A percentile compares a stretch with the other conserved stretches of the same genome.
These are phyloP conservation scores for Aspergillus quadrilineatus DNA, from an alignment of 2,329 filamentous ascomycete genomes.

Conservation along the genomic window DNA sequence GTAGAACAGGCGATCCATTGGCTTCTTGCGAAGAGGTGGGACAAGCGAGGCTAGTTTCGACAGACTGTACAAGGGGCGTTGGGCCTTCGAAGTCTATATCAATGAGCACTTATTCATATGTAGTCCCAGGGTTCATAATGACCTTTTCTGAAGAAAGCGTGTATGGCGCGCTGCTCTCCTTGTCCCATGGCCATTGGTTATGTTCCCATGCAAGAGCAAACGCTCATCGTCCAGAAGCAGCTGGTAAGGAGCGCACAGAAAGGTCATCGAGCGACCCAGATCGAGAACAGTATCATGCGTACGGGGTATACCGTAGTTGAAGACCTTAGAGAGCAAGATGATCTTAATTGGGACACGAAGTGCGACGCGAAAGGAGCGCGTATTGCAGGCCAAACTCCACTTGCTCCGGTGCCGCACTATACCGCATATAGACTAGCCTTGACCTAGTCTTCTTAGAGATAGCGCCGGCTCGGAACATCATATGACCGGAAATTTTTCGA, in stretches of 20 bases:
- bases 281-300: background rate
- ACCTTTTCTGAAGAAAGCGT: slow-evolving; percentile 46
- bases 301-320: background rate
- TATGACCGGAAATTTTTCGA: slow-evolving; percentile 41
- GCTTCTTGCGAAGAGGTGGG: background rate
- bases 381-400: slow-evolving; percentile 15
- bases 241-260: background rate
- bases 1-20: slow-evolving; percentile 4
- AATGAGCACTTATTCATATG: slow-evolving; percentile 13
- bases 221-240: slow-evolving; percentile 22
- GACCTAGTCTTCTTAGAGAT: background rate
- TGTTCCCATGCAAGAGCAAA: slow-evolving; percentile 27
- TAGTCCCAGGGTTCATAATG: slow-evolving; percentile 9
- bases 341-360: slow-evolving; percentile 15
- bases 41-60: slow-evolving; percentile 8
- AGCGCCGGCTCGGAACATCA: slow-evolving; percentile 25
- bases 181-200: slow-evolving; percentile 40
- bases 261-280: background rate
- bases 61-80: background rate
- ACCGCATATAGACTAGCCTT: background rate
- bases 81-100: slow-evolving; percentile 21
- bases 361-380: slow-evolving; percentile 24
- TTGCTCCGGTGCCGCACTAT: background rate
- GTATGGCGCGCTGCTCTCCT: slow-evolving; percentile 38
- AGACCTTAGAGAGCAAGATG: background rate